Evolutionary conservation across 2,329 filamentous ascomycete genomes (phyloP).

Genomic region (Fusarium acutatum): DNA sequence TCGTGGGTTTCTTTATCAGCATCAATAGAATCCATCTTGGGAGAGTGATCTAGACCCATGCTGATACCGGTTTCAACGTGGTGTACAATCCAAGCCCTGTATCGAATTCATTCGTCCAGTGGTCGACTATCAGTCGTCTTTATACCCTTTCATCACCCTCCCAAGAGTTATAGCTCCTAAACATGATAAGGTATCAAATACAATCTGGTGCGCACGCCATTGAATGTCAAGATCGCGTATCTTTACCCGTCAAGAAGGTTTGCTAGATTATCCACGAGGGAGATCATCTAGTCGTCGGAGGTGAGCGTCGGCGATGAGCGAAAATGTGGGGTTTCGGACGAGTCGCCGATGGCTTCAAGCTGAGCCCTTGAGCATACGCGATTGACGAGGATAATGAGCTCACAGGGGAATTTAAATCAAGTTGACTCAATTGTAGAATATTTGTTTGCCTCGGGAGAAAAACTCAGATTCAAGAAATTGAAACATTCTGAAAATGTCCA

Average conservation of each 20-base stretch:
- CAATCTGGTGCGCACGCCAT: background rate
- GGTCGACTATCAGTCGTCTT: background rate
- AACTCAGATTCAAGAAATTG: background rate
- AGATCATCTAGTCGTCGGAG: conserved; percentile 1
- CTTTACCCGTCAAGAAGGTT: background rate
- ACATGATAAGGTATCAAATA: background rate
- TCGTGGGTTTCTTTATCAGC: background rate
- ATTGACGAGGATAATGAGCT: background rate
- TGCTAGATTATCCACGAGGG: background rate
- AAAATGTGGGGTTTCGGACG: conserved; percentile 18
- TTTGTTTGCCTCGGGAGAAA: background rate
- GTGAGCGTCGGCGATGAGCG: conserved; percentile 37
- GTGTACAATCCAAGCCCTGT: background rate
- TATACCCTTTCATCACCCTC: background rate
- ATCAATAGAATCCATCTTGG: background rate
- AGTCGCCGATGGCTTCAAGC: background rate
- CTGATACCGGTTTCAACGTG: background rate
- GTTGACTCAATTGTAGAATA: background rate
- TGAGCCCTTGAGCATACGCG: background rate
- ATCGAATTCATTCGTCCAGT: background rate
- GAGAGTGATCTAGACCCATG: background rate
- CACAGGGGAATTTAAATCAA: background rate
- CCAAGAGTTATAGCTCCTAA: background rate
- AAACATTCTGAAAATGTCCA: conserved; percentile 5
- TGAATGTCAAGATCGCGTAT: conserved; percentile 1